These are phyloP conservation scores for Wickerhamiella occidentalis DNA, from an alignment of 805 yeast genomes.

Conservation along the genomic window DNA sequence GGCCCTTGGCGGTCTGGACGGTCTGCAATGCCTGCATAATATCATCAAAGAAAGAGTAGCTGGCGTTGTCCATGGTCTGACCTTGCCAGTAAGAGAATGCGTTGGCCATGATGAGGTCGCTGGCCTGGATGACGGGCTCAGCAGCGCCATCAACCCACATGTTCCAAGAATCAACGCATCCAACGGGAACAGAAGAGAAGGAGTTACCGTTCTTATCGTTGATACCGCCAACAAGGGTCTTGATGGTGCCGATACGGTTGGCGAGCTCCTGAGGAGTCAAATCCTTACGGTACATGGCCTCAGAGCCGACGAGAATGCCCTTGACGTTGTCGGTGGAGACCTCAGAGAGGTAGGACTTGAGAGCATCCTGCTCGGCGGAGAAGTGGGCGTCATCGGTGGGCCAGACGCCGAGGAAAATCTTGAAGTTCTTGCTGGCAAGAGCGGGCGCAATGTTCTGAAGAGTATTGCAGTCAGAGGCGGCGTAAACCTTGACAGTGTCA, in stretches of 20 bases:
- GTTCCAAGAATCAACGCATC: conserved; percentile 96
- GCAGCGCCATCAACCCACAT: conserved; percentile 69
- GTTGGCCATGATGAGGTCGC: conserved; percentile 82
- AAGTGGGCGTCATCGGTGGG: conserved; percentile 79
- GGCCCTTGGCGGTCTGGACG: conserved; percentile 76
- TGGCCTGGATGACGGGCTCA: conserved; percentile 57
- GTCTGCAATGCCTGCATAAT: conserved; percentile 93
- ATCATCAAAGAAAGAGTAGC: conserved; percentile 89
- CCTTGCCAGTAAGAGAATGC: conserved; percentile 99
- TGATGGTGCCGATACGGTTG: conserved; percentile 48
- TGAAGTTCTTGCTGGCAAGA: conserved; percentile 64
- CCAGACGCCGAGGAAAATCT: conserved; percentile 80
- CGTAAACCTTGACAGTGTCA: conserved; percentile 66
- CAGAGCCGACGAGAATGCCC: conserved; percentile 85
- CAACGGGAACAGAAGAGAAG: conserved; percentile 61
- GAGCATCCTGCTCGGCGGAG: conserved; percentile 59
- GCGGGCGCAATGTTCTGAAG: conserved; percentile 77
- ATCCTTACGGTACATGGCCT: conserved; percentile 86
- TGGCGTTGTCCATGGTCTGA: conserved; percentile 67
- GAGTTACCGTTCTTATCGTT: conserved; percentile 72
- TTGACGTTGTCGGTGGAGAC: conserved; percentile 50
- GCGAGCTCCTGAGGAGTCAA: conserved; percentile 67
- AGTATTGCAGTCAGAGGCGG: conserved; percentile 90
- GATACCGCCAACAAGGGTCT: conserved; percentile 45
- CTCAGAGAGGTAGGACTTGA: conserved; percentile 55